Base-by-base conservation (phyloP, 345 rosid genomes). In the Populus nigra region DNA sequence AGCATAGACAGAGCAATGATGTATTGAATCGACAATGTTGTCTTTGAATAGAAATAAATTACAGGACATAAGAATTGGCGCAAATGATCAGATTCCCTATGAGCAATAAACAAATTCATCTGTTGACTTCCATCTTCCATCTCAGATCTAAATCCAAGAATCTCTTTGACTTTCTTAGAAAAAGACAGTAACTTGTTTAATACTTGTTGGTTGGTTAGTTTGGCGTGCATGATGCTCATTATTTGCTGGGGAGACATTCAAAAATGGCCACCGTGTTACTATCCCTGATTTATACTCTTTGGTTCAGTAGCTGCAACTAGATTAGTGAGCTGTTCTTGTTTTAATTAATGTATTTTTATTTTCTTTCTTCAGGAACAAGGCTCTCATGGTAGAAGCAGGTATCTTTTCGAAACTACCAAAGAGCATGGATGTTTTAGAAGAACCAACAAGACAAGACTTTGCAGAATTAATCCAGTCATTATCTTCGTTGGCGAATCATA, bases 361-460 rank as follows among this genome's bases (percentile, higher is more conserved):
- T 17, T 9, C 45, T 79, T 72, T 22, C 73, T 85, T 84, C 89
- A 96, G 99, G 90, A 92, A 81, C 94, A 96, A 92, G 88, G 88
- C 88, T 0, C 81, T 93, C 12, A 92, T 91, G 89, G 88, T 88
- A 68, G 94, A 89, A 83, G 92, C 97, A 59, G 94, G 94, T 77
- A 87, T 96, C 47, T 79, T 91, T 55, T 82, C 92, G 82, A 96
- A 88, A 71, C 82, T 93, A 59, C 96, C 98, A 0, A 87, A 84
- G 55, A 73, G 83, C 63, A 72, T 80, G 1, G 85, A 87, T 38
- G 71, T 2, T 71, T 73, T 83, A 20, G 93, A 90, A 57, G 91
- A 92, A 75, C 75, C 80, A 83, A 89, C 89, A 72, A 84, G 83
- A 71, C 88, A 77, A 2, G 91, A 83, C 27, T 88, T 92, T 78